Evolutionary conservation across 768 basidiomycete species (phyloP).

Genomic region (Lactifluus pinguis): DNA sequence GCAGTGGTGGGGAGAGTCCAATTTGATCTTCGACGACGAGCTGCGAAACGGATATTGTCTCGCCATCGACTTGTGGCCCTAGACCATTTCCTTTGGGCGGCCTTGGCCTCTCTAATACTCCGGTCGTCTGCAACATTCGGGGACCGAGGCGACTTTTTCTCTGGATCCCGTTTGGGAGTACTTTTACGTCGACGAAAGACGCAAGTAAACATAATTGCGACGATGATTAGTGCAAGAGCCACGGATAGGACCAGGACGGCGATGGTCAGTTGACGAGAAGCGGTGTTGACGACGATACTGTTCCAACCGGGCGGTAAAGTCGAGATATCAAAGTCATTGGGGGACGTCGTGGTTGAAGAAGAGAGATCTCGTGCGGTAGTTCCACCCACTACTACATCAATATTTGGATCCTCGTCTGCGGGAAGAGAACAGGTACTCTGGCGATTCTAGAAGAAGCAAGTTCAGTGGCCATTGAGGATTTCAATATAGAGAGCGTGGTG

Average conservation of each 20-base stretch:
- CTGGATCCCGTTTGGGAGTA: conserved; percentile 39
- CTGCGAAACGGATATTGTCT: conserved; percentile 49
- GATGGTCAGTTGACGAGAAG: conserved; percentile 6
- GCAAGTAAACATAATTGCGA: conserved; percentile 50
- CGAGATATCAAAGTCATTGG: conserved; percentile 18
- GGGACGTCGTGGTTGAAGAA: not conserved
- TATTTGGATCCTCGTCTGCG: not conserved
- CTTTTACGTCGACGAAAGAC: conserved; percentile 49
- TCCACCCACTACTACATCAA: not conserved
- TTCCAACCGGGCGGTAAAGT: conserved; percentile 22
- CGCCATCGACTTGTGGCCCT: conserved; percentile 63
- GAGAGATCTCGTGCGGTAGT: conserved; percentile 1
- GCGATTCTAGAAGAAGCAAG: conserved; percentile 28
- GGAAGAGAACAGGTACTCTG: not conserved
- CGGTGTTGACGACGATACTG: not conserved
- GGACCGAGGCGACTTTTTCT: conserved; percentile 36
- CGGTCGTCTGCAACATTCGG: conserved; percentile 26
- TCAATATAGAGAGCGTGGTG: not conserved
- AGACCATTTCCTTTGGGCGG: conserved; percentile 53
- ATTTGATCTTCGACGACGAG: conserved; percentile 44
- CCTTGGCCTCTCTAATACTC: conserved; percentile 34
- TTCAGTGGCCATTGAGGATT: conserved; percentile 8
- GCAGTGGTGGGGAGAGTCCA: conserved; percentile 1
- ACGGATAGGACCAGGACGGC: conserved; percentile 47
- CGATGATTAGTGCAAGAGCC: conserved; percentile 52